Conservation (phyloP, 73 alveolate species). For the Paramecium primaurelia region DNA sequence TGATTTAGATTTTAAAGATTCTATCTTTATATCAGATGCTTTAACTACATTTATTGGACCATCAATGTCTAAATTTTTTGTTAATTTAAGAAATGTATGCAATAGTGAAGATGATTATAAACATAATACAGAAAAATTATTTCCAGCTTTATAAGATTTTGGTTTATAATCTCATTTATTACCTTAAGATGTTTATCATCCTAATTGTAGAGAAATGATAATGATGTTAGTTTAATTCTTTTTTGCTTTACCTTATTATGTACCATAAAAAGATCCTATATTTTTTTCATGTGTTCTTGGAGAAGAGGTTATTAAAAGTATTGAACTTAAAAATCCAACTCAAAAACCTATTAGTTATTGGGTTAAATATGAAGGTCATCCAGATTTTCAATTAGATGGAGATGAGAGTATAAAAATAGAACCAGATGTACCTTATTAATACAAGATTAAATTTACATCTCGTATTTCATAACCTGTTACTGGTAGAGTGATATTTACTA, state of each 20-base stretch:
- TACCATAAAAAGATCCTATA: conserved; percentile 92
- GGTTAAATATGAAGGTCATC: conserved; percentile 93
- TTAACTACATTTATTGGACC: background rate
- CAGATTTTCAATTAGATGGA: conserved; percentile 69
- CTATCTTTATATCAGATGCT: background rate
- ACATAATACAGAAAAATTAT: conserved; percentile 81
- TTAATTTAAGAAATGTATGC: background rate
- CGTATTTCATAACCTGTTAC: conserved; percentile 87
- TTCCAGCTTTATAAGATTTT: conserved; percentile 85
- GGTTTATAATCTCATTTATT: conserved; percentile 80
- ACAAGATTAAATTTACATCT: conserved; percentile 89
- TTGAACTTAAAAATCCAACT: conserved; percentile 90
- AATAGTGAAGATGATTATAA: conserved; percentile 74
- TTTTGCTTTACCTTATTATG: conserved; percentile 94
- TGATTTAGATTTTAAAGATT: conserved; percentile 73
- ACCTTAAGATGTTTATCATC: conserved; percentile 78
- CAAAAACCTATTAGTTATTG: conserved; percentile 93
- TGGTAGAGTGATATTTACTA: conserved; percentile 93
- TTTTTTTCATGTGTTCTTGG: conserved; percentile 93
- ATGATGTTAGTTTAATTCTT: conserved; percentile 85
- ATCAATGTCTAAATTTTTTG: background rate
- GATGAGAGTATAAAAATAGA: conserved; percentile 85
- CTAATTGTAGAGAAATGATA: conserved; percentile 94
- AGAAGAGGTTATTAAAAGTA: conserved; percentile 87
- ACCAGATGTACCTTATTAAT: conserved; percentile 83